Percentiles rank a stretch among this genome's conserved stretches.
phyloP scores from a whole-genome alignment of 495 filamentous ascomycete genomes.

The Chaetomidium leptoderma region DNA sequence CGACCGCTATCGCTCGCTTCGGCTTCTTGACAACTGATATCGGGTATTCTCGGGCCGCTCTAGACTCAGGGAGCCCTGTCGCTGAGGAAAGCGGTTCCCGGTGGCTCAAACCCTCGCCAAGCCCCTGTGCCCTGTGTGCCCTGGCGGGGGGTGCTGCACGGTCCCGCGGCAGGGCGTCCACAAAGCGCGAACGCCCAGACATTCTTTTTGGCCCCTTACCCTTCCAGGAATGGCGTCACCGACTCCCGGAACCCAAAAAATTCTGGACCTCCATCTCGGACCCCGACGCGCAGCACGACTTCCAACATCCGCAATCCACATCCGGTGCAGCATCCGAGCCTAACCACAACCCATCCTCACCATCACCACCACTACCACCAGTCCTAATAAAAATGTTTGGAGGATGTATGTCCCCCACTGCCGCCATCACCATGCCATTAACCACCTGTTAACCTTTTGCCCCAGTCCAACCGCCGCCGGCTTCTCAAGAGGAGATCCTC shows the following conservation, averaged over 20 bases:
- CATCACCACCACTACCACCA: too few species aligned
- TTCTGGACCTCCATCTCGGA: conserved; percentile 6
- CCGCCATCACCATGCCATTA: not conserved
- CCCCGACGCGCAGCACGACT: not conserved
- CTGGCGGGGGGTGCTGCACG: not conserved
- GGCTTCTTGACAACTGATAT: conserved; percentile 11
- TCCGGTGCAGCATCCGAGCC: not conserved
- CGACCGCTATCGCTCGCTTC: conserved; percentile 23
- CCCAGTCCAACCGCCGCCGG: conserved; percentile 47
- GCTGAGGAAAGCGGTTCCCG: not conserved
- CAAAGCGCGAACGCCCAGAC: conserved; percentile 5
- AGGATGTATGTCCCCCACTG: conserved; percentile 34
- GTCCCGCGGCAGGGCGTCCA: not conserved
- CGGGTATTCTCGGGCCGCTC: conserved; percentile 33
- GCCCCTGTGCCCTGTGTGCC: conserved; percentile 1
- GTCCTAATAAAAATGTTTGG: conserved; percentile 42
- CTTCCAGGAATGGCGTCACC: conserved; percentile 23
- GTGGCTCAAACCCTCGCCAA: conserved; percentile 2
- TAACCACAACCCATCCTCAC: not conserved
- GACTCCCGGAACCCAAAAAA: conserved; percentile 15
- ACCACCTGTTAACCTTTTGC: not conserved
- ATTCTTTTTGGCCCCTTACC: not conserved
- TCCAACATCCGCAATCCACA: conserved; percentile 2
- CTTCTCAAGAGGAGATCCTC: conserved; percentile 51
- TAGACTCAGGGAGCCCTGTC: not conserved